Conservation (phyloP, 1,284 basidiomycete species). For the Ganoderma leucocontextum region DNA sequence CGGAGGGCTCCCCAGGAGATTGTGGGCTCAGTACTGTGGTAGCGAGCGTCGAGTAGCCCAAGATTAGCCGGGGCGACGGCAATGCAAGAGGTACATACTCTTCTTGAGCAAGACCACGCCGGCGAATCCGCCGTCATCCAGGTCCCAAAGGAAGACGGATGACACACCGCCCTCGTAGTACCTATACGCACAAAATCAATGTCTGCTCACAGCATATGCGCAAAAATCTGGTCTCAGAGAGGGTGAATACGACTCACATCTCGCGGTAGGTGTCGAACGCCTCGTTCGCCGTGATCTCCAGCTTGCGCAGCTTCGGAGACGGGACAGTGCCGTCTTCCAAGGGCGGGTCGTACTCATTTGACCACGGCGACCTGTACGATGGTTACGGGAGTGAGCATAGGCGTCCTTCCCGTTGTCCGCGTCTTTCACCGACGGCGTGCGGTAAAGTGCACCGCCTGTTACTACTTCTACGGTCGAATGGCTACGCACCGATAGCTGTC, state of each 20-base stretch:
- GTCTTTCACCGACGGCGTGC: not conserved
- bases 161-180: slow-evolving; percentile 98
- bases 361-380: slow-evolving; percentile 88
- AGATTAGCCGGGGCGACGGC: not conserved
- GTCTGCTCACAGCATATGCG: not conserved
- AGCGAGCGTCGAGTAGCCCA: not conserved
- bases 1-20: slow-evolving; percentile 67
- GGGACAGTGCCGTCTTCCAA: slow-evolving; percentile 90
- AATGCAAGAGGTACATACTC: slow-evolving; percentile 60
- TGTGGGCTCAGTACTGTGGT: slow-evolving; percentile 65
- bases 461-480: not conserved
- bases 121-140: slow-evolving; percentile 95
- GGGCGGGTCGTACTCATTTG: slow-evolving; percentile 93
- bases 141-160: slow-evolving; percentile 98
- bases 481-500: slow-evolving; percentile 87
- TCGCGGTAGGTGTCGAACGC: slow-evolving; percentile 98
- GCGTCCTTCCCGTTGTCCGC: not conserved
- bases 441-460: not conserved
- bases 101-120: slow-evolving; percentile 98
- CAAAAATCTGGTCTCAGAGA: not conserved
- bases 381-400: slow-evolving; percentile 21
- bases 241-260: slow-evolving; percentile 63
- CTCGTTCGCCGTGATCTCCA: slow-evolving; percentile 94
- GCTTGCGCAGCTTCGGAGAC: slow-evolving; percentile 83
- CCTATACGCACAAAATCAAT: slow-evolving; percentile 48